phyloP scores from a whole-genome alignment of 2,329 filamentous ascomycete species.

The Fusarium sp. region DNA sequence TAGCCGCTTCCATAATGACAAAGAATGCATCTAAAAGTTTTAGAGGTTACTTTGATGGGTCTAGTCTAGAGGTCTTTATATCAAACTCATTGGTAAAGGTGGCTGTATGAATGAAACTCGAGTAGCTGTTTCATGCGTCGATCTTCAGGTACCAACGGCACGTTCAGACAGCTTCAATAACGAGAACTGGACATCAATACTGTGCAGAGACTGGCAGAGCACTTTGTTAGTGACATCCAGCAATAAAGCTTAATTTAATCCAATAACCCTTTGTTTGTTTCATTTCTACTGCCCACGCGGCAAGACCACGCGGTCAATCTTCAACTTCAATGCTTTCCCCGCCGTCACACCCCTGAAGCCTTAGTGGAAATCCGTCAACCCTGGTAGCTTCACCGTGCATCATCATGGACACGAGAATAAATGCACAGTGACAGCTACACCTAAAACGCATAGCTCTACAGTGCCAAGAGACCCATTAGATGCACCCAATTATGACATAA shows the following conservation, averaged over 20 bases:
- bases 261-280: not conserved
- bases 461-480: conserved; percentile 10
- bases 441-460: conserved; percentile 26
- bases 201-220: not conserved
- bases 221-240: not conserved
- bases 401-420: not conserved
- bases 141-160: conserved; percentile 15
- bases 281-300: not conserved
- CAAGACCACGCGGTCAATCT: conserved; percentile 21
- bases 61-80: not conserved
- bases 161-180: not conserved
- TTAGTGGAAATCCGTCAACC: conserved; percentile 29
- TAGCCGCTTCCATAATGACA: not conserved
- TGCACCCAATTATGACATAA: conserved; percentile 47
- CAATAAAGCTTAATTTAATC: not conserved
- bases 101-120: not conserved
- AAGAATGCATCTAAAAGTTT: not conserved
- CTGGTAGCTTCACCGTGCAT: conserved; percentile 33
- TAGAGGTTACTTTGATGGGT: no score
- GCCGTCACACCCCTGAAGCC: conserved; percentile 36
- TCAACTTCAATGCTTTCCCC: conserved; percentile 37
- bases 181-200: not conserved
- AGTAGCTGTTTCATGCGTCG: conserved; percentile 14
- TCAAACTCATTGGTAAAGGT: not conserved
- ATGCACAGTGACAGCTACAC: conserved; percentile 10